phyloP scores from a whole-genome alignment of 1,139 yeast genomes.

The Debaryomyces coudertii region DNA sequence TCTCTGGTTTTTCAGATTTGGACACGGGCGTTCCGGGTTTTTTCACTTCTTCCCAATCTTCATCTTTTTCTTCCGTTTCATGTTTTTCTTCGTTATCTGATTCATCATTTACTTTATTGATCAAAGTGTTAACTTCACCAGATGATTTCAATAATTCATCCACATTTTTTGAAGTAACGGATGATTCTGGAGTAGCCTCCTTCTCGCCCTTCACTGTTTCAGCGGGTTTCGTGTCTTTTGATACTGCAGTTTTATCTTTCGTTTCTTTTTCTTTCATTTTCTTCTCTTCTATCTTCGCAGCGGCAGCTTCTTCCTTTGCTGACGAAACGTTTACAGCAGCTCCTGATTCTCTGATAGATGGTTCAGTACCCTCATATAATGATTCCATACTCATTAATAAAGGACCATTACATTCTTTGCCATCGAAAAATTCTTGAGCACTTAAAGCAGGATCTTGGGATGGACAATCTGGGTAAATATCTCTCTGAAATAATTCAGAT shows the following conservation, averaged over 20 bases:
- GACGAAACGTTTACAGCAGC: conserved; percentile 34
- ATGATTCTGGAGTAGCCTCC: conserved; percentile 19
- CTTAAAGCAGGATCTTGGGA: conserved; percentile 75
- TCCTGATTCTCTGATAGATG: conserved; percentile 40
- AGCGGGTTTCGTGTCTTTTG: conserved; percentile 12
- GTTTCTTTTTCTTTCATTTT: conserved; percentile 17
- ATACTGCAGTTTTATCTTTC: conserved; percentile 10
- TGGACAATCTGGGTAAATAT: conserved; percentile 90
- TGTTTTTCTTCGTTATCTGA: conserved; percentile 46
- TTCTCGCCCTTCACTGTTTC: conserved; percentile 16
- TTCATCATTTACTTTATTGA: conserved; percentile 42
- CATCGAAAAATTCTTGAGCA: conserved; percentile 78
- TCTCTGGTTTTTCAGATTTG: conserved; percentile 2
- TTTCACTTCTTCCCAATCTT: conserved; percentile 47
- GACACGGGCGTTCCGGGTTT: conserved; percentile 28
- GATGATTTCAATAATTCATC: conserved; percentile 48
- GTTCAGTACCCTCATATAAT: conserved; percentile 73
- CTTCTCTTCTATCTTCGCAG: conserved; percentile 23
- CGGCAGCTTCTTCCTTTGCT: conserved; percentile 28
- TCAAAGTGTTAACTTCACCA: conserved; percentile 38
- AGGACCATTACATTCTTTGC: conserved; percentile 83
- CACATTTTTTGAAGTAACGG: conserved; percentile 26
- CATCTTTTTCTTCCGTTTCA: conserved; percentile 32
- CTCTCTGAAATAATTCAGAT: conserved; percentile 89
- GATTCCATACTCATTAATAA: conserved; percentile 74